A percentile compares a stretch with the other conserved stretches of the same genome.
Evolutionary conservation across 1,284 basidiomycete species (phyloP).

Genomic region (Psilocybe mexicana): DNA sequence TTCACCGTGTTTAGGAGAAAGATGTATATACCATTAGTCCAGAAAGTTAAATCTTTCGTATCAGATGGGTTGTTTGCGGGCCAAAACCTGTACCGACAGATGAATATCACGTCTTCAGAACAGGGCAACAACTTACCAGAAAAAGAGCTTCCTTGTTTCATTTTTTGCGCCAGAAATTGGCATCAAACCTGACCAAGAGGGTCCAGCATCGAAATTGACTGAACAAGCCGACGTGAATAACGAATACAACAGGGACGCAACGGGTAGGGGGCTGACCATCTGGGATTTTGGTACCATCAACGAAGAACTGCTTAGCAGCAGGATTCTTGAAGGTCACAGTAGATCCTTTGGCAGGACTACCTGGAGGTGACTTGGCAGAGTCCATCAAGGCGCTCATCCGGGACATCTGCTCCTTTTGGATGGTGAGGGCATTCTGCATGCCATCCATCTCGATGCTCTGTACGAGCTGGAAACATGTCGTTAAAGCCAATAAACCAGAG

Average conservation of each 20-base stretch:
- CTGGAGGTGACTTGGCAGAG: slow-evolving; percentile 25
- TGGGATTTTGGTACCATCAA: slow-evolving; percentile 64
- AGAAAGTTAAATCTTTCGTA: slow-evolving; percentile 53
- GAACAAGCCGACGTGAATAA: not conserved
- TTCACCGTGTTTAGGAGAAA: too few species aligned
- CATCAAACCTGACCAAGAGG: slow-evolving; percentile 68
- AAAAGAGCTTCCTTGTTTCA: slow-evolving; percentile 72
- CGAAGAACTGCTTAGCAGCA: slow-evolving; percentile 60
- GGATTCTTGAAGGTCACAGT: slow-evolving; percentile 65
- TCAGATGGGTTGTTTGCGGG: slow-evolving; percentile 48
- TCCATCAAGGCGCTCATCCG: slow-evolving; percentile 45
- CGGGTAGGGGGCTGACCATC: slow-evolving; percentile 38
- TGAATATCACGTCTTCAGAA: too few species aligned
- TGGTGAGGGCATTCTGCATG: slow-evolving; percentile 45
- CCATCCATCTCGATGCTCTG: slow-evolving; percentile 33
- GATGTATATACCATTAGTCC: slow-evolving; percentile 39
- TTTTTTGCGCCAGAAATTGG: slow-evolving; percentile 59
- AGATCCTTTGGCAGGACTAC: slow-evolving; percentile 36
- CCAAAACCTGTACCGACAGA: slow-evolving; percentile 29
- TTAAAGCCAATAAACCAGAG: slow-evolving; percentile 12
- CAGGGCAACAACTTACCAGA: slow-evolving; percentile 56
- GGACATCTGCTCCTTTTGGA: slow-evolving; percentile 50
- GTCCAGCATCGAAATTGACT: slow-evolving; percentile 66
- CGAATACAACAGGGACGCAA: not conserved
- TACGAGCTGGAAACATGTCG: slow-evolving; percentile 14